Evolutionary conservation across 257 asterid species (phyloP), one percentile per base, ranked within the genome.

Genomic region (Fraxinus pennsylvanica): DNA sequence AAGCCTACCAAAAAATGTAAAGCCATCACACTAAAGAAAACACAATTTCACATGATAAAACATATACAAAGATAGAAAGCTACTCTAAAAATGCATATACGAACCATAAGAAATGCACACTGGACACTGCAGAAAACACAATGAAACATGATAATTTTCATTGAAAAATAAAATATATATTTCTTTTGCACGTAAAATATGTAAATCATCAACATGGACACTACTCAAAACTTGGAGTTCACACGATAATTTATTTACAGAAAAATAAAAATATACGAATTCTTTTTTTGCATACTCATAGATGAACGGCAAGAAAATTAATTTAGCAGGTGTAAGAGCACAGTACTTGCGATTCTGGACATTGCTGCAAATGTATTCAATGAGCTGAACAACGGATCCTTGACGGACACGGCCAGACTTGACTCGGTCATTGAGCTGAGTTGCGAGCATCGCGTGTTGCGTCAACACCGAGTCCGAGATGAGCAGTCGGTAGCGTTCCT

Each of bases 321-420:
- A 61, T 22, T 3, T 9, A 61, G 68, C 13, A 61, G 68, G 14
- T 21, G 19, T 9, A 30, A 74, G 68, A 66, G 78, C 17, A 76
- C 79, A 13, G 71, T 88, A 91, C 99, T 87, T 89, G 89, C 98
- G 97, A 71, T 89, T 92, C 75, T 91, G 97, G 71, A 88, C 88
- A 72, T 84, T 80, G 89, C 92, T 96, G 84, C 96, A 90, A 63
- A 89, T 86, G 87, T 96, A 96, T 4, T 96, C 98, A 71, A 87
- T 78, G 83, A 96, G 91, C 91, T 96, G 98, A 84, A 96, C 82
- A 41, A 96, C 97, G 76, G 99, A 93, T 78, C 97, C 96, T 70
- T 71, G 84, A 76, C 98, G 92, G 33, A 96, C 85, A 12, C 66
- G 73, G 71, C 91, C 94, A 74, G 91, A 70, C 82, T 87, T 88